phyloP scores from a whole-genome alignment of 352 stramenopile species.

The Phytophthora crassamura region DNA sequence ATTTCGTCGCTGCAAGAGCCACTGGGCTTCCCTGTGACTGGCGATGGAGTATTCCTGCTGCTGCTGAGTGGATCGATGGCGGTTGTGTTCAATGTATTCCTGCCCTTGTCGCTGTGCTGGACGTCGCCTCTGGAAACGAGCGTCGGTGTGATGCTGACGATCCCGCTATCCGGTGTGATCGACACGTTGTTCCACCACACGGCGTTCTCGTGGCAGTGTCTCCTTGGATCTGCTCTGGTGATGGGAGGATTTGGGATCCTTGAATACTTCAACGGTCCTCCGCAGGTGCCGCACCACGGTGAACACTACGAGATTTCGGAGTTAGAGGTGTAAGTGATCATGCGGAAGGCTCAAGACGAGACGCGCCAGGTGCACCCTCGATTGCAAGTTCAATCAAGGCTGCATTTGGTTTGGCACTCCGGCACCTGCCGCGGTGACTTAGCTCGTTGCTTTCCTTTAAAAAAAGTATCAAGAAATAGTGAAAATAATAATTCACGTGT shows the following conservation, averaged over 20 bases:
- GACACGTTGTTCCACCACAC: constrained; percentile 52
- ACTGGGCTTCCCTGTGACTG: constrained; percentile 44
- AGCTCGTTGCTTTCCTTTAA: background rate
- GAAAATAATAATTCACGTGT: too few species aligned
- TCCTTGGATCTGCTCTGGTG: constrained; percentile 52
- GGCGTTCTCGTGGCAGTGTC: constrained; percentile 50
- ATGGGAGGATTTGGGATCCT: constrained; percentile 60
- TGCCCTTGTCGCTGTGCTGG: constrained; percentile 58
- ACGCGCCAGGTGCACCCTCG: constrained; percentile 6
- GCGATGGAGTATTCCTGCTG: constrained; percentile 44
- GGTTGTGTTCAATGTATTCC: constrained; percentile 56
- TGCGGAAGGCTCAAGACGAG: too few species aligned
- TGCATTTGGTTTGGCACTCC: constrained; percentile 18
- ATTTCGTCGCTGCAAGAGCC: constrained; percentile 51
- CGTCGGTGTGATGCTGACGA: constrained; percentile 66
- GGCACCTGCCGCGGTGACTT: constrained; percentile 4
- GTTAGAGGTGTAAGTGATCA: too few species aligned
- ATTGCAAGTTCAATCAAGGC: constrained; percentile 1
- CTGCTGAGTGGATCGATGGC: constrained; percentile 45
- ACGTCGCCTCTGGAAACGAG: constrained; percentile 63
- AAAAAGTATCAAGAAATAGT: too few species aligned
- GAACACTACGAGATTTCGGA: background rate
- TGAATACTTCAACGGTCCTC: constrained; percentile 32
- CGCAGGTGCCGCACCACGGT: background rate
- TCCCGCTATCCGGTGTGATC: constrained; percentile 54